Base-by-base conservation (phyloP, 768 basidiomycete species). In the Termitomyces sp. region DNA sequence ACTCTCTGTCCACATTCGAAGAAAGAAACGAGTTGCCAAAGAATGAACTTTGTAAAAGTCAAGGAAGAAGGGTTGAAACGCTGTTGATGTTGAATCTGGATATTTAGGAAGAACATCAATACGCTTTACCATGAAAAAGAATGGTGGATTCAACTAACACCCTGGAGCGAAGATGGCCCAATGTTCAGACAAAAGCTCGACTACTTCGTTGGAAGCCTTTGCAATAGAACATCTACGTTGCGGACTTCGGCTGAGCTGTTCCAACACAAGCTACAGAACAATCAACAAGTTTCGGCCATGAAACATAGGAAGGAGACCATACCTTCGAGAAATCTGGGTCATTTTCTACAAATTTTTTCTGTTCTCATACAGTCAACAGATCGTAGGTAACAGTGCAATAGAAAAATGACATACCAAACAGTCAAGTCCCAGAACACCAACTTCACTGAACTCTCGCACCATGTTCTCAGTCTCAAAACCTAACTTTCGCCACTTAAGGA, bases 1-100 rank as follows among this genome's bases (percentile, higher is more conserved):
- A 64, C 89, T 90, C 67, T 96, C 94, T 62, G 79, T 82, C 92
- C 91, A 96, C 84, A 96, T 93, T 34, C 91, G 82, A n/a, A 92
- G 73, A 72, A 95, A 95, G 75, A 95, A 94, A 45, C 82, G 82
- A 3, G 86, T 84, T 5, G 89, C 88, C n/a, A 94, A 73, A 10
- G 79, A 75, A 69, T 97, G 94, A 5, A 93, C 86, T 60, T 80
- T 85, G 66, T 81, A 79, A 65, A 94, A 91, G 62, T 90, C 89
- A 60, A 95, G 78, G 72, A 95, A 89, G 73, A 93, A 92, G 0
- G 92, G 92, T 59, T 90, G 86, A 68, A 91, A 93, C 2, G 84
- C 81, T 3, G 88, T 88, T 3, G 89, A 84, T 2, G 89, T 88
- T 3, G 91, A 86, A 68, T 91, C 91, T 88, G 56, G 32, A 47